Conservation (phyloP, 176 grass and related monocot species). For the Phragmites australis region DNA sequence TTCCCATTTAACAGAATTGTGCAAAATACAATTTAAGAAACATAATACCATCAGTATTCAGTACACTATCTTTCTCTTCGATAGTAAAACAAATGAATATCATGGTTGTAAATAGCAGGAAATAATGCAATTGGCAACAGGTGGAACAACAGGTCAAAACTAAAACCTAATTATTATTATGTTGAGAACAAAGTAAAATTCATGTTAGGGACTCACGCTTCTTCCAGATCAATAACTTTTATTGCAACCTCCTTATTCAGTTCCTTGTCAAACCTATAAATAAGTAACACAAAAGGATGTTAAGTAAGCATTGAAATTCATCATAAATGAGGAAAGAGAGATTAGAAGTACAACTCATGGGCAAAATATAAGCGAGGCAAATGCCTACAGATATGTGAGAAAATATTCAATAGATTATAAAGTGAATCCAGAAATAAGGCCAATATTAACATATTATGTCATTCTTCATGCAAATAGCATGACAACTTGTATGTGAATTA, state of each 20-base stretch:
- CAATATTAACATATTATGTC: neutral
- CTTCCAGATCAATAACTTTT: slow-evolving; percentile 98
- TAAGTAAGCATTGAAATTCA: slow-evolving; percentile 6
- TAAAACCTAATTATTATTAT: slow-evolving; percentile 16
- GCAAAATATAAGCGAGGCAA: neutral
- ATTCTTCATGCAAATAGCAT: slow-evolving; percentile 12
- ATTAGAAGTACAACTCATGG: slow-evolving; percentile 9
- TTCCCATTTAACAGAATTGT: neutral
- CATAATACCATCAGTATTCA: neutral
- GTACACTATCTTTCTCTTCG: neutral
- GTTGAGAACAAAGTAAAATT: slow-evolving; percentile 18
- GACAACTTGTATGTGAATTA: neutral
- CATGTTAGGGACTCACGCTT: slow-evolving; percentile 72
- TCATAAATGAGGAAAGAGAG: neutral
- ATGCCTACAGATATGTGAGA: slow-evolving; percentile 1
- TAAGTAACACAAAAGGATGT: slow-evolving; percentile 9
- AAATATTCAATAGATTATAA: slow-evolving; percentile 3
- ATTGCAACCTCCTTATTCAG: slow-evolving; percentile 91
- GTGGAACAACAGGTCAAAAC: neutral
- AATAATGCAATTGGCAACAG: slow-evolving; percentile 8
- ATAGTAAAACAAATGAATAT: slow-evolving; percentile 6
- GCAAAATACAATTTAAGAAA: neutral
- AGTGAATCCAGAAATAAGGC: slow-evolving; percentile 1
- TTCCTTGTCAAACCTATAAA: slow-evolving; percentile 88
- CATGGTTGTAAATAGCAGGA: slow-evolving; percentile 21